phyloP scores from a whole-genome alignment of 2,329 filamentous ascomycete species.

The Blastomyces parvus region DNA sequence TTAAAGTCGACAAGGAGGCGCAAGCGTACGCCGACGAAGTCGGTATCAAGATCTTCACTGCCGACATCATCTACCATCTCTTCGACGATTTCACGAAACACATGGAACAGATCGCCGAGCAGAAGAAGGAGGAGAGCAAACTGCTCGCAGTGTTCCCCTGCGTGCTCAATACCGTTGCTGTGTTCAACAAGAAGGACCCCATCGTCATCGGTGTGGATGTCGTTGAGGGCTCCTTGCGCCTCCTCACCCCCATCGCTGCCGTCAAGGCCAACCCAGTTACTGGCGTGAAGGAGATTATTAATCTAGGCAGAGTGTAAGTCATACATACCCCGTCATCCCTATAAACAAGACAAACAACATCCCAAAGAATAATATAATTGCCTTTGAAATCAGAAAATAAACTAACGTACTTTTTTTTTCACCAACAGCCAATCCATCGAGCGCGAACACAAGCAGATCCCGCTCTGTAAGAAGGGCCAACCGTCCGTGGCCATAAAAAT shows the following conservation, averaged over 20 bases:
- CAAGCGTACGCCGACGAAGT: conserved; percentile 83
- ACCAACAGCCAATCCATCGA: conserved; percentile 75
- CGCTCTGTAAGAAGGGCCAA: conserved; percentile 86
- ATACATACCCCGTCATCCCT: conserved; percentile 1
- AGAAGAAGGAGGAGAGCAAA: conserved; percentile 95
- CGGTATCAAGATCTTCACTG: conserved; percentile 94
- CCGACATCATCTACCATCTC: conserved; percentile 97
- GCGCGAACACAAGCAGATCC: conserved; percentile 91
- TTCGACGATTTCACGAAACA: conserved; percentile 96
- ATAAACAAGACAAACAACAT: not conserved
- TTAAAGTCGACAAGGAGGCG: conserved; percentile 97
- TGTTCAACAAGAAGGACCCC: conserved; percentile 97
- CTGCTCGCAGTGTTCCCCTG: conserved; percentile 95
- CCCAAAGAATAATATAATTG: not conserved
- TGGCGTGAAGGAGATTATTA: conserved; percentile 71
- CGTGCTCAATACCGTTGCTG: conserved; percentile 75
- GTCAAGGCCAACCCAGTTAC: conserved; percentile 74
- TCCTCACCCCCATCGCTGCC: conserved; percentile 83
- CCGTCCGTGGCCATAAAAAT: conserved; percentile 98
- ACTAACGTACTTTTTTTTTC: conserved; percentile 18
- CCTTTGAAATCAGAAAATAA: conserved; percentile 6
- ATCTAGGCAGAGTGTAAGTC: conserved; percentile 84
- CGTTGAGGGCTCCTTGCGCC: conserved; percentile 71
- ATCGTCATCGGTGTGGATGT: conserved; percentile 96
- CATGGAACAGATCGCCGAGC: conserved; percentile 75